phyloP scores from a whole-genome alignment of 768 basidiomycete genomes.

The Hypholoma sublateritium region DNA sequence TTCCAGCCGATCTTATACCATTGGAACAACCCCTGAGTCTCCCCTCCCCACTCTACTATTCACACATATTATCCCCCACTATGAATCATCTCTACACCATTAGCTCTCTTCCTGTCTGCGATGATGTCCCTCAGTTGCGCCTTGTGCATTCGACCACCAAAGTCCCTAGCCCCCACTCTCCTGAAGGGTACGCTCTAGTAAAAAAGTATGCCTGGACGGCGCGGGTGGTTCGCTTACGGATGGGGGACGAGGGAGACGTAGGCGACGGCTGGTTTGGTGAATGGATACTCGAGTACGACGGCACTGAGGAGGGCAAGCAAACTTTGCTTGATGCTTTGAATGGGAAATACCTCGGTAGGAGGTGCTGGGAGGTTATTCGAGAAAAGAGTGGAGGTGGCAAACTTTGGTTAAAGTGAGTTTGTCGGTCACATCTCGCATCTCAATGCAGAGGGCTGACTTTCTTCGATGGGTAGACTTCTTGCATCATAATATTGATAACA shows the following conservation, averaged over 20 bases:
- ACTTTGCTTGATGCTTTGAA: slow-evolving; percentile 54
- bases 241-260: slow-evolving; percentile 37
- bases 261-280: slow-evolving; percentile 76
- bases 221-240: slow-evolving; percentile 32
- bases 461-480: slow-evolving; percentile 15
- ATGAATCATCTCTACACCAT: slow-evolving; percentile 38
- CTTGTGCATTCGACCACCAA: slow-evolving; percentile 44
- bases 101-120: slow-evolving; percentile 33
- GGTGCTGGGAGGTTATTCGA: slow-evolving; percentile 56
- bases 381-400: slow-evolving; percentile 60
- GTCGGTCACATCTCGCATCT: slow-evolving; percentile 2
- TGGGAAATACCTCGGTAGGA: slow-evolving; percentile 28
- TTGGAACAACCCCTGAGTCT: slow-evolving; percentile 58
- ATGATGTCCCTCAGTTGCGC: slow-evolving; percentile 45
- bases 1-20: slow-evolving; percentile 54
- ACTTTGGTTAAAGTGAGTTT: slow-evolving; percentile 60
- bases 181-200: slow-evolving; percentile 57
- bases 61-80: slow-evolving; percentile 54
- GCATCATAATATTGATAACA: slow-evolving; percentile 6
- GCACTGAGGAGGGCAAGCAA: slow-evolving; percentile 65
- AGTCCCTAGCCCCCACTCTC: slow-evolving; percentile 62
- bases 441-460: background rate
- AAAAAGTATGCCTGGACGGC: slow-evolving; percentile 70
- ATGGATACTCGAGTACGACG: slow-evolving; percentile 80
- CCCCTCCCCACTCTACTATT: slow-evolving; percentile 77